Evolutionary conservation across 306 rosid genomes (phyloP).

Genomic region (Erythrophleum fordii): DNA sequence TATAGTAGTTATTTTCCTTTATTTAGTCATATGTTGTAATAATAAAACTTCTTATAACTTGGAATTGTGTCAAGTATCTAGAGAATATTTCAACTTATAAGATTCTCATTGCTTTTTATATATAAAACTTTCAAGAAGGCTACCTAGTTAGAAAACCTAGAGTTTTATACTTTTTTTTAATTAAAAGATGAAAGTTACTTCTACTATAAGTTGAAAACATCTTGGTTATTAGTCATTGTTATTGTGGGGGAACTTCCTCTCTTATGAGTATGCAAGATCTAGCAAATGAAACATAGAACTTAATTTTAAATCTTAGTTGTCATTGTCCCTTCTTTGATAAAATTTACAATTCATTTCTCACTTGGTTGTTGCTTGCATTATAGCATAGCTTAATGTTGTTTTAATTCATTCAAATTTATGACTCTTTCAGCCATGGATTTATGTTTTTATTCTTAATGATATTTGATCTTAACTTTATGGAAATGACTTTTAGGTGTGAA

Average conservation of each 20-base stretch:
- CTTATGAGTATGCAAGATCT: conserved; percentile 87
- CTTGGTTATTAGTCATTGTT: conserved; percentile 89
- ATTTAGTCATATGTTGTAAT: neutral
- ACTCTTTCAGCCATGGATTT: too few species aligned
- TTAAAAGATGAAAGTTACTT: neutral
- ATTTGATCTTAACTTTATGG: too few species aligned
- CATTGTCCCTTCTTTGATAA: conserved; percentile 15
- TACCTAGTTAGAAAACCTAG: neutral
- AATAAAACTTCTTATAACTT: neutral
- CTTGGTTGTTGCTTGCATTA: conserved; percentile 14
- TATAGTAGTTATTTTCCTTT: too few species aligned
- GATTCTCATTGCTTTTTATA: too few species aligned
- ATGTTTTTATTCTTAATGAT: too few species aligned
- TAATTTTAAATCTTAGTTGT: conserved; percentile 29
- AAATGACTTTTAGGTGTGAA: too few species aligned
- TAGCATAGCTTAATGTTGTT: too few species aligned
- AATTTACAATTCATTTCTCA: conserved; percentile 28
- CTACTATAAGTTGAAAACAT: conserved; percentile 76
- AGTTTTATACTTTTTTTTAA: neutral
- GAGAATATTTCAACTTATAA: conserved; percentile 3
- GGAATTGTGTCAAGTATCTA: conserved; percentile 8
- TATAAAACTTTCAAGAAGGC: neutral
- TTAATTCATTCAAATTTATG: too few species aligned
- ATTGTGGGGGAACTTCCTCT: conserved; percentile 96
- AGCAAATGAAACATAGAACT: conserved; percentile 55